These are phyloP conservation scores for Draba incana DNA, from an alignment of 345 rosid genomes.

Conservation along the genomic window DNA sequence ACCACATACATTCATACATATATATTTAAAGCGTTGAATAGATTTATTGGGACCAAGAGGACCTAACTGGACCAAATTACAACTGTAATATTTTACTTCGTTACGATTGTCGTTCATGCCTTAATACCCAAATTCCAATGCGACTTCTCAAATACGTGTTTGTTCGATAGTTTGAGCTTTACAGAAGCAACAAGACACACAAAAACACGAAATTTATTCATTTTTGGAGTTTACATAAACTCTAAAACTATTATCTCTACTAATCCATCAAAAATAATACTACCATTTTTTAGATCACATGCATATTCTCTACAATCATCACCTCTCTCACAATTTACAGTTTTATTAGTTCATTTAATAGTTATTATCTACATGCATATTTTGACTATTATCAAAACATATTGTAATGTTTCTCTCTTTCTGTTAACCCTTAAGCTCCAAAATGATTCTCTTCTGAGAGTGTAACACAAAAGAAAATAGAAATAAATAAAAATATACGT, in stretches of 20 bases:
- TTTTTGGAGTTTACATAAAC: not conserved
- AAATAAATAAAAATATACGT: not conserved
- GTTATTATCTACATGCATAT: no score
- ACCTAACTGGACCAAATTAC: not conserved
- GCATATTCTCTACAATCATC: no score
- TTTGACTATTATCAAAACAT: no score
- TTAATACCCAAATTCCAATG: not conserved
- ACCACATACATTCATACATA: not conserved
- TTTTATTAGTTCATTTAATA: no score
- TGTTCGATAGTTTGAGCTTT: not conserved
- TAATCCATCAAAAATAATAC: not conserved
- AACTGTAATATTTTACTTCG: not conserved
- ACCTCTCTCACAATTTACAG: no score
- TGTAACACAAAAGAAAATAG: no score
- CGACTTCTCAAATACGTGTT: not conserved
- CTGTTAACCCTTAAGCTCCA: no score
- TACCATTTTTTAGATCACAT: no score
- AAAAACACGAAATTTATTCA: not conserved
- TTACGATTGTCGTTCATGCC: conserved; percentile 1
- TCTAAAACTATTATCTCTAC: not conserved
- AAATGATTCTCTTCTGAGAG: no score
- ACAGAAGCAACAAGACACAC: not conserved
- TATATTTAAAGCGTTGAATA: not conserved
- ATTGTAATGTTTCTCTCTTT: no score
- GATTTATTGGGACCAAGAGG: conserved; percentile 18